Evolutionary conservation across 2,329 filamentous ascomycete species (phyloP).

Genomic region (Neofusicoccum sp.): DNA sequence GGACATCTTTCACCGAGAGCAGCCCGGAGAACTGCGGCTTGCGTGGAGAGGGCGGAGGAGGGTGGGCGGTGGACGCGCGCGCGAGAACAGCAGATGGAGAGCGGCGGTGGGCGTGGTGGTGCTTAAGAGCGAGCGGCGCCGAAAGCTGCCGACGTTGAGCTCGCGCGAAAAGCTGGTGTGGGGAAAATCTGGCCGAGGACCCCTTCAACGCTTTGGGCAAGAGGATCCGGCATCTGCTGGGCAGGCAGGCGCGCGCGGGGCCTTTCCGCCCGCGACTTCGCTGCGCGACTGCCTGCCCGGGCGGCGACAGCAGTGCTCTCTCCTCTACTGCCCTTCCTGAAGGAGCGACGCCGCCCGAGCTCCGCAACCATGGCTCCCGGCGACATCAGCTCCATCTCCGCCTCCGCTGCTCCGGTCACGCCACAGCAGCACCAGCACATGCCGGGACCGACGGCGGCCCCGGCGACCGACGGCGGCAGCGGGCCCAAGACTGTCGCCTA

Average conservation of each 20-base stretch:
- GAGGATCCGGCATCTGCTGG: neutral
- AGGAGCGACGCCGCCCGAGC: too few species aligned
- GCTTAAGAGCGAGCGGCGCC: constrained; percentile 2
- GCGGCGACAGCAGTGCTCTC: neutral
- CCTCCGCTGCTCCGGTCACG: constrained; percentile 7
- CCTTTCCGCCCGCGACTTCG: neutral
- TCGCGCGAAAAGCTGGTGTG: constrained; percentile 16
- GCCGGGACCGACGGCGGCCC: neutral
- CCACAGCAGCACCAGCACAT: neutral
- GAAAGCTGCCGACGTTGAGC: constrained; percentile 13
- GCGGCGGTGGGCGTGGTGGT: neutral
- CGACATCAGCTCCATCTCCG: neutral
- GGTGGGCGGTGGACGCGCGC: neutral
- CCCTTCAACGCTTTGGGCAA: constrained; percentile 18
- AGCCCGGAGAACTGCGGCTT: neutral
- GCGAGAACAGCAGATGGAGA: neutral
- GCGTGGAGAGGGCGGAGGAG: neutral
- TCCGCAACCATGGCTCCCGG: constrained; percentile 10
- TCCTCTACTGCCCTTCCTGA: neutral
- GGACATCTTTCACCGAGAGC: neutral
- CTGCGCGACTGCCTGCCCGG: too few species aligned
- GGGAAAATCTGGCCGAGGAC: constrained; percentile 14
- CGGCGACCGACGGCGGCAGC: neutral
- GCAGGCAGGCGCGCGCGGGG: neutral
- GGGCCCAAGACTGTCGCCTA: neutral